These are phyloP conservation scores for Pseudopediastrum boryanum DNA, from an alignment of 139 green algal species.

Conservation along the genomic window DNA sequence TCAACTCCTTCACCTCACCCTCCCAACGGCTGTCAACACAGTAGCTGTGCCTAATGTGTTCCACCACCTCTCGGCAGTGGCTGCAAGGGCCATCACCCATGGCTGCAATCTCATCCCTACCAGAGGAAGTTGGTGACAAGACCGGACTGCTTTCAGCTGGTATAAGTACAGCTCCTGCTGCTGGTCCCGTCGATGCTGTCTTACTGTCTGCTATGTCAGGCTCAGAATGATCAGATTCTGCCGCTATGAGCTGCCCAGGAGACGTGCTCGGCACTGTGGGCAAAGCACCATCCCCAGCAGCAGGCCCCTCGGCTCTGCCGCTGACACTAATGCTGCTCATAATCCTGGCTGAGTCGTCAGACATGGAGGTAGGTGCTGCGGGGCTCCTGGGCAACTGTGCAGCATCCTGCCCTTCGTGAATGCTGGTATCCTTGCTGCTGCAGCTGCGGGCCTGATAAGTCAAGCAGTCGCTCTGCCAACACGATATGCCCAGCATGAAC, in stretches of 20 bases:
- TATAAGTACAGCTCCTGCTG: not conserved
- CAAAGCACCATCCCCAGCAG: not conserved
- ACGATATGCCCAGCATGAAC: not conserved
- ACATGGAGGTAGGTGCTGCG: too few species aligned
- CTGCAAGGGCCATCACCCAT: not conserved
- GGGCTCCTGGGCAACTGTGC: too few species aligned
- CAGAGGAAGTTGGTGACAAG: not conserved
- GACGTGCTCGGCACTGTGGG: not conserved
- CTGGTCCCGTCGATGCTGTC: not conserved
- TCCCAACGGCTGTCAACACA: not conserved
- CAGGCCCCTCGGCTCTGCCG: not conserved
- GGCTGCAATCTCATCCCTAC: not conserved
- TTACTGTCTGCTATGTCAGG: not conserved
- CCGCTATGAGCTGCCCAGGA: too few species aligned
- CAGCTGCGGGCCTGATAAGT: not conserved
- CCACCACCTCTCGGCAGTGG: not conserved
- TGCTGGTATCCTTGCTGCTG: not conserved
- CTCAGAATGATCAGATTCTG: not conserved
- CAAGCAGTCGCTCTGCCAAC: slow-evolving; percentile 7
- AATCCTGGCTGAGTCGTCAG: not conserved
- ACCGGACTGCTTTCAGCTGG: not conserved
- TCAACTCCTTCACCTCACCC: too few species aligned
- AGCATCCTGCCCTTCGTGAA: not conserved
- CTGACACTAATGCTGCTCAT: not conserved
- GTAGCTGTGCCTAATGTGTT: not conserved